Conservation (phyloP, 148 eudicot genomes). For the Chenopodium suecicum region DNA sequence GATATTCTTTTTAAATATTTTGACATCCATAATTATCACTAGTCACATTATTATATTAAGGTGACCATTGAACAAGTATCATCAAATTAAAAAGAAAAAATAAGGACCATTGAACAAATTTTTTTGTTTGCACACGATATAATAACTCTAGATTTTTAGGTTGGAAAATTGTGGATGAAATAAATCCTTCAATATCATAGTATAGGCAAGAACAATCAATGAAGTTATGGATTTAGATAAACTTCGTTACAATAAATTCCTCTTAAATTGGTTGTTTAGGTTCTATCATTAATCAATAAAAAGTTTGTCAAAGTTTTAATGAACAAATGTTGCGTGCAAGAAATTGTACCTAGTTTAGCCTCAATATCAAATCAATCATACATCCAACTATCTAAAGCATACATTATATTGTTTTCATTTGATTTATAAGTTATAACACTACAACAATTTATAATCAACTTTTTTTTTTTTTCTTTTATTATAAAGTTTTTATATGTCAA, state of each 20-base stretch:
- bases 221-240: background rate
- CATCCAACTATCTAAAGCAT: background rate
- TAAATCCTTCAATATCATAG: background rate
- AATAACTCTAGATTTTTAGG: background rate
- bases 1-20: no score
- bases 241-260: background rate
- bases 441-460: background rate
- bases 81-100: no score
- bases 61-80: background rate
- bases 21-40: background rate
- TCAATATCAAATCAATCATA: background rate
- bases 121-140: background rate
- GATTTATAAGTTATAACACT: constrained; percentile 9
- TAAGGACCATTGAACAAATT: background rate
- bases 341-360: constrained; percentile 9
- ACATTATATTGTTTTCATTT: background rate
- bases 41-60: background rate
- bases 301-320: background rate
- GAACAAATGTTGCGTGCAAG: constrained; percentile 24
- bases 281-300: background rate
- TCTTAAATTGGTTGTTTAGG: background rate
- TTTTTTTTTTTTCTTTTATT: background rate
- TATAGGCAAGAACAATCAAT: background rate
- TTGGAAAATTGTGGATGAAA: background rate
- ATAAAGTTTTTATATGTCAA: background rate